These are phyloP conservation scores for Plasmodium yoelii DNA, from an alignment of 169 alveolate genomes.

Conservation along the genomic window DNA sequence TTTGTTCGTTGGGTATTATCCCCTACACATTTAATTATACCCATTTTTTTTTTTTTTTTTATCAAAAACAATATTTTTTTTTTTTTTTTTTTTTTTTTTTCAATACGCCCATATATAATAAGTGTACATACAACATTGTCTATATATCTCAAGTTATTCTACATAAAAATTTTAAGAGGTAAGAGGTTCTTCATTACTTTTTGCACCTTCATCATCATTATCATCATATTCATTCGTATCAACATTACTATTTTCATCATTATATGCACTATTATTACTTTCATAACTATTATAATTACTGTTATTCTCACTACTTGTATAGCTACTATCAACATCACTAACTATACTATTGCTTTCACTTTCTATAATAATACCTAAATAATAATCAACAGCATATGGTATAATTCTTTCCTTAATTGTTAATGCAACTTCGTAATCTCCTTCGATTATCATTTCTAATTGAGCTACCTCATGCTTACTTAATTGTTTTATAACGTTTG, in stretches of 20 bases:
- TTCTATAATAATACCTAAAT: slow-evolving; percentile 82
- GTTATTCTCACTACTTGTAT: slow-evolving; percentile 70
- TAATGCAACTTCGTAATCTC: slow-evolving; percentile 87
- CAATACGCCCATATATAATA: too few relatives aligned
- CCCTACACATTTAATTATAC: too few relatives aligned
- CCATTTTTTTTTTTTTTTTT: too few relatives aligned
- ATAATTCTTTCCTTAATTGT: slow-evolving; percentile 85
- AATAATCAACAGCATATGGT: slow-evolving; percentile 87
- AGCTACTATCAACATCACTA: slow-evolving; percentile 74
- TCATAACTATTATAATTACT: slow-evolving; percentile 74
- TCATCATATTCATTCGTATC: slow-evolving; percentile 84
- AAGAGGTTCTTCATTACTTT: slow-evolving; percentile 78
- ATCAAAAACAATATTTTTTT: not conserved
- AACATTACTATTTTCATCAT: slow-evolving; percentile 72
- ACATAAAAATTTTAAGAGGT: slow-evolving; percentile 23
- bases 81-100: slow-evolving; percentile 32
- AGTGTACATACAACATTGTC: too few relatives aligned
- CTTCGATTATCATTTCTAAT: slow-evolving; percentile 87
- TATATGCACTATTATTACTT: slow-evolving; percentile 77
- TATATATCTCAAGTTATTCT: too few relatives aligned
- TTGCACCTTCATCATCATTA: slow-evolving; percentile 82
- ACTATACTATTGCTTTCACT: slow-evolving; percentile 75
- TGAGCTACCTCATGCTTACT: slow-evolving; percentile 84
- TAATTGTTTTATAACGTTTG: slow-evolving; percentile 63
- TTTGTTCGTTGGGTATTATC: too few relatives aligned